These are phyloP conservation scores for Mortierella sp. DNA, from an alignment of 371 early-diverging fungal genomes.

Conservation along the genomic window DNA sequence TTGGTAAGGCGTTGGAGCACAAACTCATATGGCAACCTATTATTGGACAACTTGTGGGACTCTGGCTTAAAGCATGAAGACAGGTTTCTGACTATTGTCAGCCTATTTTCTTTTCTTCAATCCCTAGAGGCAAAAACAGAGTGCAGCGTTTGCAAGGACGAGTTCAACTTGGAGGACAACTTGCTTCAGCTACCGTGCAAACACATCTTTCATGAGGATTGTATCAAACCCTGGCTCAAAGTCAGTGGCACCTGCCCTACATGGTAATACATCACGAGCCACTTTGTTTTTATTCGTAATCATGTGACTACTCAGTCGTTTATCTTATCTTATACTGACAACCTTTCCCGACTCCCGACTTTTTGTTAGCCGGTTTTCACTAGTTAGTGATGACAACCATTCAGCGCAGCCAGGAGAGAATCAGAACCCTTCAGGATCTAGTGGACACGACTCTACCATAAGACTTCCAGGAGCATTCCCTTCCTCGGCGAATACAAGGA, in stretches of 20 bases:
- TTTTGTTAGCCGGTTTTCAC: constrained; percentile 19
- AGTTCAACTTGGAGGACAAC: constrained; percentile 71
- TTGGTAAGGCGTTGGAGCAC: constrained; percentile 38
- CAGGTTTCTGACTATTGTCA: neutral
- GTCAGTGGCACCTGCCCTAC: constrained; percentile 91
- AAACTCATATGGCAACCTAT: neutral
- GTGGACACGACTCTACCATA: neutral
- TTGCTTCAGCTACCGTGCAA: constrained; percentile 80
- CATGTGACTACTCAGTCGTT: neutral
- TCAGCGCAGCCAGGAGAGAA: neutral
- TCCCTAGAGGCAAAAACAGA: constrained; percentile 59
- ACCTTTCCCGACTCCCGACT: neutral
- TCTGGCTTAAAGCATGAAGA: neutral
- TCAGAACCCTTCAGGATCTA: neutral
- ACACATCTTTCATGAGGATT: constrained; percentile 89
- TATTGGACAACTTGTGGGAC: neutral
- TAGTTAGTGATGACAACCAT: constrained; percentile 16
- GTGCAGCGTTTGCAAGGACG: constrained; percentile 90
- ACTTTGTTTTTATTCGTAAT: neutral
- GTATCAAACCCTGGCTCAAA: constrained; percentile 92
- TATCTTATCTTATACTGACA: neutral
- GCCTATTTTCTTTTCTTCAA: neutral
- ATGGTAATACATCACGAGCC: constrained; percentile 67
- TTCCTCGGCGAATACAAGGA: neutral
- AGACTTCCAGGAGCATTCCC: constrained; percentile 26